Evolutionary conservation across 23 red algal species (phyloP).

Genomic region (Pyropia yezoensis): DNA sequence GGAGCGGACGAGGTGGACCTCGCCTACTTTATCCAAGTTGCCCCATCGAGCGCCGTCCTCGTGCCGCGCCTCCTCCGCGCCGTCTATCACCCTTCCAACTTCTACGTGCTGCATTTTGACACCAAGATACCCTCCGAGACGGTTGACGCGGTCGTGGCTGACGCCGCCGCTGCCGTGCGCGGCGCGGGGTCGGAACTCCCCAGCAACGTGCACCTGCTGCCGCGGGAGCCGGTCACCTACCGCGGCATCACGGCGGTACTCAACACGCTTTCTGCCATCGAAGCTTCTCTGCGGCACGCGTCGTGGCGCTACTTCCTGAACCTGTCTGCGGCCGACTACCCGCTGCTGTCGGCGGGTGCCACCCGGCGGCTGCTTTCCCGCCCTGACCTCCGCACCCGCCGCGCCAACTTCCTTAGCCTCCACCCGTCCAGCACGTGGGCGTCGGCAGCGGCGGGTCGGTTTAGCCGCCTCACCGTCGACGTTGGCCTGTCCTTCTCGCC

Average conservation of each 20-base stretch:
- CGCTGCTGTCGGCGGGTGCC: slow-evolving; percentile 46
- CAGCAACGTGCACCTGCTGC: slow-evolving; percentile 51
- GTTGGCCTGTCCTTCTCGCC: slow-evolving; percentile 37
- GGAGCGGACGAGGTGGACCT: slow-evolving; percentile 23
- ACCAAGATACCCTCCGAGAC: slow-evolving; percentile 44
- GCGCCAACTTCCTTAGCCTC: slow-evolving; percentile 51
- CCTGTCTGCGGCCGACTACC: slow-evolving; percentile 69
- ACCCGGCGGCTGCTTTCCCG: slow-evolving; percentile 17
- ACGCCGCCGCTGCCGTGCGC: slow-evolving; percentile 7
- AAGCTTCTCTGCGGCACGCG: slow-evolving; percentile 4
- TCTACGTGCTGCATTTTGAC: slow-evolving; percentile 73
- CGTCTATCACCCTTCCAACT: slow-evolving; percentile 48
- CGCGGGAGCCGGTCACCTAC: slow-evolving; percentile 63
- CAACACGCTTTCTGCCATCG: slow-evolving; percentile 65
- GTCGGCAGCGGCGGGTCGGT: slow-evolving; percentile 23
- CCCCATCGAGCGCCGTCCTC: slow-evolving; percentile 20
- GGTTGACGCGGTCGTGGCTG: slow-evolving; percentile 22
- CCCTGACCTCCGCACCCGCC: slow-evolving; percentile 17
- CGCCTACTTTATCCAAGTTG: slow-evolving; percentile 68
- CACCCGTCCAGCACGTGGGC: slow-evolving; percentile 46
- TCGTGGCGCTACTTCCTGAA: slow-evolving; percentile 77
- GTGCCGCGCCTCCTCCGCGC: slow-evolving; percentile 31
- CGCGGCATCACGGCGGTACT: slow-evolving; percentile 62
- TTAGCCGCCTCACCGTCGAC: slow-evolving; percentile 40
- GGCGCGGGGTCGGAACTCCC: slow-evolving; percentile 3